Evolutionary conservation across 495 filamentous ascomycete genomes (phyloP).

Genomic region (Podospora australis): DNA sequence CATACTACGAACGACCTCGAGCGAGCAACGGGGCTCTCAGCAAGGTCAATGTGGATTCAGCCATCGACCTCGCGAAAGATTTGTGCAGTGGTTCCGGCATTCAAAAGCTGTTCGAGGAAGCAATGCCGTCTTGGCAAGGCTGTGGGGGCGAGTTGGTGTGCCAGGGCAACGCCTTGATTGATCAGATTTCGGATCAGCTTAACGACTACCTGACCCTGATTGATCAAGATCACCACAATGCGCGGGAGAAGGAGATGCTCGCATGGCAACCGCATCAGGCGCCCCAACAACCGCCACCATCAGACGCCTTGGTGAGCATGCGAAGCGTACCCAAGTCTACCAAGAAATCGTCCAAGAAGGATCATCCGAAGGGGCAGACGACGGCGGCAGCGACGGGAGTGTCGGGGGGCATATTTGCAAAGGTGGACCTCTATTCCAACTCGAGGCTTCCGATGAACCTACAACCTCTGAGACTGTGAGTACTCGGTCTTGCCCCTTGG

Average conservation of each 20-base stretch:
- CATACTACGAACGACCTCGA: too few relatives aligned
- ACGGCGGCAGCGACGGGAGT: slow-evolving; percentile 34
- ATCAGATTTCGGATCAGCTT: slow-evolving; percentile 52
- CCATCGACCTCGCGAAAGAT: slow-evolving; percentile 31
- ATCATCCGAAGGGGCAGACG: slow-evolving; percentile 28
- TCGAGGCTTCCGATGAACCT: slow-evolving; percentile 63
- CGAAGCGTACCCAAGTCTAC: slow-evolving; percentile 22
- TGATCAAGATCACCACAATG: slow-evolving; percentile 57
- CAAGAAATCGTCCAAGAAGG: slow-evolving; percentile 21
- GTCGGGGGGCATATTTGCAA: slow-evolving; percentile 59
- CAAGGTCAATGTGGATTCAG: slow-evolving; percentile 34
- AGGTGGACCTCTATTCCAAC: slow-evolving; percentile 72
- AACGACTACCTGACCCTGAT: slow-evolving; percentile 61
- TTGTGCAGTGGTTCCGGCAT: slow-evolving; percentile 24
- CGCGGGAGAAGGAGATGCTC: slow-evolving; percentile 55
- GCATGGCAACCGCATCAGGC: slow-evolving; percentile 37
- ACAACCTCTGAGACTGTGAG: slow-evolving; percentile 58
- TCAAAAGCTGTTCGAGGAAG: slow-evolving; percentile 29
- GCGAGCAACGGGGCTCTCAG: slow-evolving; percentile 19
- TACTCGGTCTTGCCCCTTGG: slow-evolving; percentile 7
- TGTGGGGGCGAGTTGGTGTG: slow-evolving; percentile 36
- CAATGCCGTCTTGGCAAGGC: slow-evolving; percentile 29
- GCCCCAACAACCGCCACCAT: slow-evolving; percentile 17
- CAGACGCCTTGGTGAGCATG: slow-evolving; percentile 10
- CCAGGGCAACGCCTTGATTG: slow-evolving; percentile 45